Conservation (phyloP, 2,329 filamentous ascomycete species). For the Botrytis byssoidea region DNA sequence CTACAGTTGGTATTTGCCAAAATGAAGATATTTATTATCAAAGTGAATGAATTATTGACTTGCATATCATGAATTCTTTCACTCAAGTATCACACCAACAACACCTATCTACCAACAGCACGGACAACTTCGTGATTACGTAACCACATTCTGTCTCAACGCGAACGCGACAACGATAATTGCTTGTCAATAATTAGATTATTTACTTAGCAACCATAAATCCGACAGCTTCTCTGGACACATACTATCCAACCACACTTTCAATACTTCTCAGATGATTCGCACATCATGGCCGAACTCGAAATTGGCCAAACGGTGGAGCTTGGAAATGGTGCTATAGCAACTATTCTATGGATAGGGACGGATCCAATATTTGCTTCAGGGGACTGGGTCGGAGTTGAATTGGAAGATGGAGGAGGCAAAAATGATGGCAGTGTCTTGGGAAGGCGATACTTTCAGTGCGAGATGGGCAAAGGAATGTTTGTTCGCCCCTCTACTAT, state of each 20-base stretch:
- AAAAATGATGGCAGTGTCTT: conserved; percentile 95
- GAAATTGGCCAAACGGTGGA: conserved; percentile 54
- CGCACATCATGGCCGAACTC: conserved; percentile 53
- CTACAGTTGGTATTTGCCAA: neutral
- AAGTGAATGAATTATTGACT: neutral
- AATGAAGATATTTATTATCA: neutral
- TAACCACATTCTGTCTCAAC: neutral
- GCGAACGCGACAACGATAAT: neutral
- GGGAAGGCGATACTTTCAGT: conserved; percentile 86
- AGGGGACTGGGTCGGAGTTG: conserved; percentile 87
- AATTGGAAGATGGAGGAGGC: conserved; percentile 75
- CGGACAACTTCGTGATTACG: conserved; percentile 1
- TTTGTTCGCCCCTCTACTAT: conserved; percentile 77
- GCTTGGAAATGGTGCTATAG: conserved; percentile 74
- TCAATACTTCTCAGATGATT: conserved; percentile 25
- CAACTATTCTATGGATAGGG: conserved; percentile 78
- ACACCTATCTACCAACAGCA: neutral
- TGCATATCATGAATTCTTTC: neutral
- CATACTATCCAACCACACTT: neutral
- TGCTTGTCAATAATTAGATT: neutral
- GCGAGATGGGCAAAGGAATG: conserved; percentile 73
- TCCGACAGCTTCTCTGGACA: neutral
- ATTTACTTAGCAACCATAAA: conserved; percentile 9
- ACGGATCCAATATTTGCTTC: conserved; percentile 69
- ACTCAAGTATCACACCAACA: neutral